Percentiles rank a stretch among this genome's conserved stretches.
Evolutionary conservation across 495 filamentous ascomycete genomes (phyloP).

Genomic region (Margaritispora aquatica): DNA sequence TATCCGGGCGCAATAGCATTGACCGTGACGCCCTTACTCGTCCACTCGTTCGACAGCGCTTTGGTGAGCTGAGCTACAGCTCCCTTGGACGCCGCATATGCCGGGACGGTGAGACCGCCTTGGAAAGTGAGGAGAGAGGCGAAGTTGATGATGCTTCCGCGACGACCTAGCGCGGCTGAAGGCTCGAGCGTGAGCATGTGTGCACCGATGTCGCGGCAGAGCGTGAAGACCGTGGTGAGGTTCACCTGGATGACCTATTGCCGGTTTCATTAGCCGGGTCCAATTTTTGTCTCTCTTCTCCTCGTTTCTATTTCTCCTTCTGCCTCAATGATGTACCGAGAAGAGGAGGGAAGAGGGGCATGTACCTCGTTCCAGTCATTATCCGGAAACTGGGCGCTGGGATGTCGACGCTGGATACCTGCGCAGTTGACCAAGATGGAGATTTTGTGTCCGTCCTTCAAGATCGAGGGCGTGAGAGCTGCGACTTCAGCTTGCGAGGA

Average conservation of each 20-base stretch:
- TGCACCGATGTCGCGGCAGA: constrained; percentile 79
- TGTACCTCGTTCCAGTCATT: constrained; percentile 72
- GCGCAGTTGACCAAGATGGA: constrained; percentile 78
- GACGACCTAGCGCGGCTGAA: constrained; percentile 45
- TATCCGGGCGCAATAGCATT: constrained; percentile 79
- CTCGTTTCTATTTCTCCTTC: not conserved
- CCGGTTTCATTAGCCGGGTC: not conserved
- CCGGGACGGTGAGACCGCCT: constrained; percentile 84
- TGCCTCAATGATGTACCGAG: not conserved
- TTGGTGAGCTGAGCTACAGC: constrained; percentile 86
- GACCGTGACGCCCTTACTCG: constrained; percentile 66
- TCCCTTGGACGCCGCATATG: constrained; percentile 86
- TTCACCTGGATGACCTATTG: constrained; percentile 74
- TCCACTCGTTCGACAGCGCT: constrained; percentile 83
- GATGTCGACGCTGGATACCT: constrained; percentile 77
- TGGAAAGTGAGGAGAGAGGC: constrained; percentile 83
- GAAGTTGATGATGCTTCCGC: constrained; percentile 81
- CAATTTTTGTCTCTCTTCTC: not conserved
- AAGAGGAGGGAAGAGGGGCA: not conserved
- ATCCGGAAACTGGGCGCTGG: constrained; percentile 71
- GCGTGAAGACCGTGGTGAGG: constrained; percentile 71
- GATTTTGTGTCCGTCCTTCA: constrained; percentile 52
- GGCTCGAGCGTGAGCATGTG: constrained; percentile 64
- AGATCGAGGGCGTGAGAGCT: constrained; percentile 52
- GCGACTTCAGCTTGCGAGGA: constrained; percentile 52